Percentiles rank a stretch among this genome's conserved stretches.
phyloP scores from a whole-genome alignment of 768 basidiomycete species.

The Chalciporus chontae region DNA sequence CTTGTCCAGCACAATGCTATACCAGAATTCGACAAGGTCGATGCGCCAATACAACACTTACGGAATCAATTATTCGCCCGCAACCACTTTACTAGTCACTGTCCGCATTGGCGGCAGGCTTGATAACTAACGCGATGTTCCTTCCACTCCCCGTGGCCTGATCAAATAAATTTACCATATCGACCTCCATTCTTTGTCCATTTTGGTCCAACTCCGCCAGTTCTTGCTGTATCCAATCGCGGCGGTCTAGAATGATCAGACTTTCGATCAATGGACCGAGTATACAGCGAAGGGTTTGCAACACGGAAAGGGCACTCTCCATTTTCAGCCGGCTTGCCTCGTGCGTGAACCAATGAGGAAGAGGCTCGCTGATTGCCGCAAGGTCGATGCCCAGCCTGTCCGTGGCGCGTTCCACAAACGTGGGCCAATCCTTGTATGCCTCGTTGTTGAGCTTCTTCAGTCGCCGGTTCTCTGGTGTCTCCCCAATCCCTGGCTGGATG shows the following conservation, averaged over 20 bases:
- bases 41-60: neutral
- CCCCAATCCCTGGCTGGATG: conserved; percentile 32
- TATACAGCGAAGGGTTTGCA: conserved; percentile 66
- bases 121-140: conserved; percentile 62
- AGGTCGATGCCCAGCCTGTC: conserved; percentile 25
- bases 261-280: conserved; percentile 68
- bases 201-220: conserved; percentile 23
- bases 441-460: conserved; percentile 51
- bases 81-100: neutral
- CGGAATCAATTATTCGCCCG: neutral
- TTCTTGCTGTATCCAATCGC: conserved; percentile 50
- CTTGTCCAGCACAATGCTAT: conserved; percentile 6
- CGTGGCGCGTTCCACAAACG: conserved; percentile 40
- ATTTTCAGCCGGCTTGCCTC: conserved; percentile 23
- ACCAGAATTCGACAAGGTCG: conserved; percentile 1
- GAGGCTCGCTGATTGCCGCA: conserved; percentile 3
- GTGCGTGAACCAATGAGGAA: conserved; percentile 22
- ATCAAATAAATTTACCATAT: conserved; percentile 66
- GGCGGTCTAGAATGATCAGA: conserved; percentile 59
- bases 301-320: conserved; percentile 47
- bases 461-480: conserved; percentile 40
- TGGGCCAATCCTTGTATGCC: conserved; percentile 48
- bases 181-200: conserved; percentile 33
- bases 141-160: conserved; percentile 69
- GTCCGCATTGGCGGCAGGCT: conserved; percentile 25